Evolutionary conservation across 495 filamentous ascomycete species (phyloP), one percentile per base, ranked within the genome.

Genomic region (Penicillium simplicissimum): DNA sequence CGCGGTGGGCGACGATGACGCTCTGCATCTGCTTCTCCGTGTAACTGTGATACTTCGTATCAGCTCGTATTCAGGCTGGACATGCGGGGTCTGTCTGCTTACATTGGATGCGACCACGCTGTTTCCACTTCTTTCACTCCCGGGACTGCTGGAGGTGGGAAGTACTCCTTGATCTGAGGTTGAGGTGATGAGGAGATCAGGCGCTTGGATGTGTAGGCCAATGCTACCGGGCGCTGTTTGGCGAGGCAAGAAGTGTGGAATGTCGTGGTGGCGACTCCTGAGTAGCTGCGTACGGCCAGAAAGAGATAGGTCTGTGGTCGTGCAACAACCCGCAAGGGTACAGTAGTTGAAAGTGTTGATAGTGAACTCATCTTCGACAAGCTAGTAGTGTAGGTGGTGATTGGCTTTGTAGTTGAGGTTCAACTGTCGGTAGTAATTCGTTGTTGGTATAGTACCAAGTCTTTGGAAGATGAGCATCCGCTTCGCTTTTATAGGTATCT

Each of bases 1-100:
- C 72, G 37, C 90, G 86, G 69, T 93, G 90, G 14, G 87, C 88
- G 38, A 89, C 79, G 35, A 66, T 74, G 51, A 93, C 87, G 25
- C 68, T 64, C 4, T 71, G 71, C 86, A 93, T 90, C 65, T 92
- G 82, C 34, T 83, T 71, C 56, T 84, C 77, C 42, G 82, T 85
- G 71, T 89, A 90, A 1, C 53, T 55, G 53, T 42, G 2, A 6
- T 10, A 1, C 11, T 40, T 33, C 6, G 21, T 8, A 31, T 55
- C 1, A 55, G 53, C 25, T 40, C 37, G 34, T 36, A 37, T 53
- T 36, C 51, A n/a, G 36, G 15, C 21, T 36, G 9, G 11, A n/a
- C 31, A 14, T 53, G 51, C 31, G 34, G 51, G 51, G 31, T 52
- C 19, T 52, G 15, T 21, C 34, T 34, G 51, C 79, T 65, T 73